Evolutionary conservation across 1,284 basidiomycete species (phyloP), one percentile per base, ranked within the genome.

Genomic region (Amanita bisporigera): DNA sequence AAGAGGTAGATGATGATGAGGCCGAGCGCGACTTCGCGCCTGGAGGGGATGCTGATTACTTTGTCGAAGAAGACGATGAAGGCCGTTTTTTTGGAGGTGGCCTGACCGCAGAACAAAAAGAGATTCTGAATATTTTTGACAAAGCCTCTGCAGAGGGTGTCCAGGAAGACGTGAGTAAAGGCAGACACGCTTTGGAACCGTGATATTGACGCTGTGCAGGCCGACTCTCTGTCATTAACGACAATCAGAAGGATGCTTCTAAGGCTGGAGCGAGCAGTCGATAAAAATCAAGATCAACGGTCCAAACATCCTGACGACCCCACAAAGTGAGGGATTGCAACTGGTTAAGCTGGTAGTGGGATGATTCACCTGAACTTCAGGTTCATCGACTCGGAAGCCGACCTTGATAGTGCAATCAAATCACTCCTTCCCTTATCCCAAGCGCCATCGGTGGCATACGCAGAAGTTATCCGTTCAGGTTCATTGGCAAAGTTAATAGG

Each of bases 361-460:
- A 33, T 29, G 33, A 24, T 40, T 19, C 36, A 29, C 50, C 29
- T 24, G n/a, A 49, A 63, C 4, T 12, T 21, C 61, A 97, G 97
- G 78, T 99, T 99, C 83, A 98, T 99, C 75, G 96, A 99, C 74
- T 99, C 98, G 0, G 98, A 99, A 83, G 94, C 95, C 31, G 96
- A 98, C 75, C 87, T 99, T 10, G 95, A 99, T 74, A 84, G 85
- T 62, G 88, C 95, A 17, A 87, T 99, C 68, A 96, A 97, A 76
- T 86, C 93, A 4, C 83, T 98, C 61, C 83, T 96, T 7, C 90
- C 97, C 2, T 85, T 99, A n/a, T 94, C 98, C 0, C 96, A 98
- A 75, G 88, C 88, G 17, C 94, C 96, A 0, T 82, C 85, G 4
- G 78, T 94, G 10, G 92, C 95, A 69, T 99, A 99, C 78, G 92